Base-by-base conservation (phyloP, 192 early-diverging fungal genomes). In the Backusella morwellensis region DNA sequence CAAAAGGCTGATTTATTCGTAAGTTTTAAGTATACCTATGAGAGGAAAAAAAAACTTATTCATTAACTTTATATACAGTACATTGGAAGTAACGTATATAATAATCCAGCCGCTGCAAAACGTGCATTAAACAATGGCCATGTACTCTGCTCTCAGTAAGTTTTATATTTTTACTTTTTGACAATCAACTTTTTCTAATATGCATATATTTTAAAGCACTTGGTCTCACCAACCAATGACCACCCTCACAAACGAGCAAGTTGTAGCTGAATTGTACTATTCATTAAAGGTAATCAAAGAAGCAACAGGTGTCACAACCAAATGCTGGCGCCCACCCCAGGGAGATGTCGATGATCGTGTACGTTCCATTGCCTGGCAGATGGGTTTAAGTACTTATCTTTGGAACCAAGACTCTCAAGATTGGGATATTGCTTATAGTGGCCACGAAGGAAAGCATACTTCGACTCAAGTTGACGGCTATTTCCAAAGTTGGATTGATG, bases 301-400 rank as follows among this genome's bases (percentile, higher is more conserved):
- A 35, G 76, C 78, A 11, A 88, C 85, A 29, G 86, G 86, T 35
- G 78, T 84, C 35, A 80, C 77, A 47, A 78, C 86, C 9, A 80
- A 83, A 42, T 88, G 85, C 78, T 89, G 83, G 80, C 85, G 89
- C 47, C 75, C 75, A 38, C 87, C 89, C 9, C 86, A 81, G 38
- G 90, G 90, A 23, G 88, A 90, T 74, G 86, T 89, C 1, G 90
- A 91, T 52, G 88, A 89, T 38, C 82, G 90, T 59, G 86, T 90
- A 34, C 81, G 89, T 6, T 74, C 78, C 38, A 87, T 91, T 35
- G 75, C 77, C 0, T 73, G 74, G 15, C 85, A 87, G 47, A 52
- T 90, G 79, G 88, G 88, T 50, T 83, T 76, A 35, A 44, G 66
- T 15, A 76, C 75, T 8, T n/a, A 68, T 19, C 9, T 76, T 4